Conservation (phyloP, 2,329 filamentous ascomycete genomes). For the Penicillium sp. region DNA sequence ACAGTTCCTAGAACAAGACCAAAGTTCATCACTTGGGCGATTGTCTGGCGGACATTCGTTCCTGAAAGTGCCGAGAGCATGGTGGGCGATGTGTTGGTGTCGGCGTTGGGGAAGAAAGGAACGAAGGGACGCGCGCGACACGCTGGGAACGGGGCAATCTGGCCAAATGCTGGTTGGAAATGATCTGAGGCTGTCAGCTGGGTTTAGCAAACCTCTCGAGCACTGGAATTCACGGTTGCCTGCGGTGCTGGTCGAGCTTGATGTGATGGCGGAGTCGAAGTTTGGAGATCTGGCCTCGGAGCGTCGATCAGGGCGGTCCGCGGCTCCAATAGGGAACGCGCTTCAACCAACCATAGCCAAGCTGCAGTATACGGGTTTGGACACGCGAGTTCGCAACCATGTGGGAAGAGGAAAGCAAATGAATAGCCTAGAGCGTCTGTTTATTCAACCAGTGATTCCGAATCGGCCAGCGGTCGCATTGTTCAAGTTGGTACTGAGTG, state of each 20-base stretch:
- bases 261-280: slow-evolving; percentile 5
- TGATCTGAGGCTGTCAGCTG: neutral
- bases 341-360: neutral
- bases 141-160: neutral
- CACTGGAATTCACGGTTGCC: neutral
- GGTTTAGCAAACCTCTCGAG: neutral
- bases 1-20: slow-evolving; percentile 80
- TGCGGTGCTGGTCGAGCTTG: slow-evolving; percentile 10
- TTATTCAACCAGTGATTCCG: no score
- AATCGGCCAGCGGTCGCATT: no score
- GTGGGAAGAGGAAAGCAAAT: no score
- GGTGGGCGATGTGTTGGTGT: slow-evolving; percentile 34
- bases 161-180: neutral
- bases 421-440: no score
- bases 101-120: slow-evolving; percentile 5
- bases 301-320: slow-evolving; percentile 2
- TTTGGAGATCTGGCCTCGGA: slow-evolving; percentile 6
- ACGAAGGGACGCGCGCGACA: neutral
- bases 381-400: no score
- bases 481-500: no score
- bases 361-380: no score
- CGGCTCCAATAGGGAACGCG: neutral
- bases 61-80: slow-evolving; percentile 71
- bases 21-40: slow-evolving; percentile 85
- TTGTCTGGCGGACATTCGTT: slow-evolving; percentile 75